Percentiles rank a stretch among this genome's conserved stretches.
Conservation (phyloP, 2,329 filamentous ascomycete genomes). For the Aspergillus aculeatus region DNA sequence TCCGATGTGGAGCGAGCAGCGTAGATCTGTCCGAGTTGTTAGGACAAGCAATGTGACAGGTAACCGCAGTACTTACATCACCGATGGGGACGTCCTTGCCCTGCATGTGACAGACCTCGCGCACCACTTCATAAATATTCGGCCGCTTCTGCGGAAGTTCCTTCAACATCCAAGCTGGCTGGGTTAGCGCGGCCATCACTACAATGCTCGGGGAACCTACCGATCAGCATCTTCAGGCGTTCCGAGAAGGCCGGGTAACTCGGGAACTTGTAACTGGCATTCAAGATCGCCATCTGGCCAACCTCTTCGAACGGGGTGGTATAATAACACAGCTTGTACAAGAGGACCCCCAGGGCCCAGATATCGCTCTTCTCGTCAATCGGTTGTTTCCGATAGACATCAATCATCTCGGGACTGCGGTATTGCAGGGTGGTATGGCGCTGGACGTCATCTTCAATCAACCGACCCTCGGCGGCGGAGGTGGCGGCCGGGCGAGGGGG, state of each 20-base stretch:
- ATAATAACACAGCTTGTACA: conserved; percentile 99
- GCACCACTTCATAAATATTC: conserved; percentile 90
- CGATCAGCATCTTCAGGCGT: conserved; percentile 82
- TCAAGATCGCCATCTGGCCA: conserved; percentile 93
- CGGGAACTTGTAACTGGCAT: conserved; percentile 91
- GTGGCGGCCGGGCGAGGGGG: conserved; percentile 79
- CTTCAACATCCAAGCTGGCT: conserved; percentile 74
- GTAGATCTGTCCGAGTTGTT: conserved; percentile 61
- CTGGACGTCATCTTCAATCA: conserved; percentile 96
- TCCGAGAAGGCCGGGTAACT: conserved; percentile 87
- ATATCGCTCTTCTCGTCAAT: conserved; percentile 99
- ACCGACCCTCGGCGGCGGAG: conserved; percentile 80
- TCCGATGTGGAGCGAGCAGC: conserved; percentile 64
- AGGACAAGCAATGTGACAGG: neutral
- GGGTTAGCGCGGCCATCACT: conserved; percentile 20
- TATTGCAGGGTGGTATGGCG: conserved; percentile 97
- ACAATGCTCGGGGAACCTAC: conserved; percentile 50
- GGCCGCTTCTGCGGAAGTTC: conserved; percentile 78
- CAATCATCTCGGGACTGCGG: conserved; percentile 96
- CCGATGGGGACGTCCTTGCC: conserved; percentile 81
- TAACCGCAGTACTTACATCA: conserved; percentile 62
- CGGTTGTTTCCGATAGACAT: conserved; percentile 92
- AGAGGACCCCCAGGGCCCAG: conserved; percentile 88
- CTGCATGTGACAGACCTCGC: conserved; percentile 85
- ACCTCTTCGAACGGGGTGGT: conserved; percentile 98